Evolutionary conservation across 768 basidiomycete genomes (phyloP).

Genomic region (Amanita exitialis): DNA sequence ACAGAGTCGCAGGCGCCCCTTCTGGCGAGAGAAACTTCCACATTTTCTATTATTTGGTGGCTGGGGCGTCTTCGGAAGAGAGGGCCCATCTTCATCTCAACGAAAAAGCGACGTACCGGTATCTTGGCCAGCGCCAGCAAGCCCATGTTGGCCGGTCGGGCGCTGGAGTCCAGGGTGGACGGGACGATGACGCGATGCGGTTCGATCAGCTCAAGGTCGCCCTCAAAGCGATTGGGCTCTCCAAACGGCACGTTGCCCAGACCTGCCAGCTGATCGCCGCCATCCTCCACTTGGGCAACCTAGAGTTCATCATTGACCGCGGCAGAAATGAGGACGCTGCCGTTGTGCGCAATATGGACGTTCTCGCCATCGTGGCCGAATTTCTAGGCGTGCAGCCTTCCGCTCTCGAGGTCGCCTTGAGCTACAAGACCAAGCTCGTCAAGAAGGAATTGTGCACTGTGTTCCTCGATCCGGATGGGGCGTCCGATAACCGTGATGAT

Average conservation of each 20-base stretch:
- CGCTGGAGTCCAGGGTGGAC: conserved; percentile 22
- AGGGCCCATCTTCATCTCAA: conserved; percentile 76
- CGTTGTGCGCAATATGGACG: conserved; percentile 78
- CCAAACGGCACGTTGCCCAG: conserved; percentile 91
- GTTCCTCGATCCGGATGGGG: conserved; percentile 91
- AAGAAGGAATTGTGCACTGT: conserved; percentile 97
- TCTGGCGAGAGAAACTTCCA: conserved; percentile 96
- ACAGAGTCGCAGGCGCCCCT: conserved; percentile 78
- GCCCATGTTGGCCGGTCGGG: conserved; percentile 18
- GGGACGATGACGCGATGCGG: conserved; percentile 74
- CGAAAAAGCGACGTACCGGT: conserved; percentile 77
- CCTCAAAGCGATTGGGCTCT: conserved; percentile 86
- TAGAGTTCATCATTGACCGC: conserved; percentile 84
- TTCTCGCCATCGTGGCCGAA: conserved; percentile 77
- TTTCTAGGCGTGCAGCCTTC: conserved; percentile 77
- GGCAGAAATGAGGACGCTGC: conserved; percentile 86
- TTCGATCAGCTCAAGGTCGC: conserved; percentile 94
- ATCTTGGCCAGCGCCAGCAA: conserved; percentile 60
- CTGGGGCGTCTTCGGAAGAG: conserved; percentile 85
- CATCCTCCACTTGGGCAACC: conserved; percentile 92
- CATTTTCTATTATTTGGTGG: conserved; percentile 94
- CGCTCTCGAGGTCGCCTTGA: conserved; percentile 70
- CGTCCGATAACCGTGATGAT: conserved; percentile 88
- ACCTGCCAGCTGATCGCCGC: conserved; percentile 92
- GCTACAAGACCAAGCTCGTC: conserved; percentile 87